Conservation (phyloP, 1,139 yeast species). For the Yamadazyma atmosphaerica region DNA sequence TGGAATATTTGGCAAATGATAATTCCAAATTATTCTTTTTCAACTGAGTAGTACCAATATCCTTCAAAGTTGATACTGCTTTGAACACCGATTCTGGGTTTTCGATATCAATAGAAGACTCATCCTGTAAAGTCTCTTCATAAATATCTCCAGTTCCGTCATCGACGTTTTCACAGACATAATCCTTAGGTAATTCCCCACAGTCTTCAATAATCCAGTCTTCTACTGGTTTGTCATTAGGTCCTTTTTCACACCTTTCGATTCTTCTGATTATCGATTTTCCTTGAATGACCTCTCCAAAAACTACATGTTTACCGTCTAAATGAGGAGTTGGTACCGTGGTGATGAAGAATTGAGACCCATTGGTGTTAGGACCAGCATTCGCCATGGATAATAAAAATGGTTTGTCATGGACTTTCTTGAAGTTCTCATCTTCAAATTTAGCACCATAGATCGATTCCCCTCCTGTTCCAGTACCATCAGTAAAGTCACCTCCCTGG, state of each 20-base stretch:
- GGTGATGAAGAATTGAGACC: conserved; percentile 59
- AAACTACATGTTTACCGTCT: conserved; percentile 95
- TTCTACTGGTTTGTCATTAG: conserved; percentile 61
- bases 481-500: conserved; percentile 97
- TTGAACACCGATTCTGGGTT: conserved; percentile 63
- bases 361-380: conserved; percentile 42
- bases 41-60: conserved; percentile 73
- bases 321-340: conserved; percentile 83
- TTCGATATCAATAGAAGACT: conserved; percentile 60
- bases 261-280: conserved; percentile 76
- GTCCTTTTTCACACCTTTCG: conserved; percentile 67
- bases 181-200: conserved; percentile 72
- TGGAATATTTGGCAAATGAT: conserved; percentile 68
- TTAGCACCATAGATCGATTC: conserved; percentile 94
- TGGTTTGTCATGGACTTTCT: conserved; percentile 74
- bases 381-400: conserved; percentile 85
- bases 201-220: conserved; percentile 75
- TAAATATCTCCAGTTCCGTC: conserved; percentile 87
- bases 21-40: conserved; percentile 58
- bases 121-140: conserved; percentile 77
- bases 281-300: conserved; percentile 86
- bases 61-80: conserved; percentile 70
- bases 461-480: conserved; percentile 89
- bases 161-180: conserved; percentile 47
- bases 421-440: conserved; percentile 90